Conservation (phyloP, 106 monocot genomes). For the Dioscorea alata region DNA sequence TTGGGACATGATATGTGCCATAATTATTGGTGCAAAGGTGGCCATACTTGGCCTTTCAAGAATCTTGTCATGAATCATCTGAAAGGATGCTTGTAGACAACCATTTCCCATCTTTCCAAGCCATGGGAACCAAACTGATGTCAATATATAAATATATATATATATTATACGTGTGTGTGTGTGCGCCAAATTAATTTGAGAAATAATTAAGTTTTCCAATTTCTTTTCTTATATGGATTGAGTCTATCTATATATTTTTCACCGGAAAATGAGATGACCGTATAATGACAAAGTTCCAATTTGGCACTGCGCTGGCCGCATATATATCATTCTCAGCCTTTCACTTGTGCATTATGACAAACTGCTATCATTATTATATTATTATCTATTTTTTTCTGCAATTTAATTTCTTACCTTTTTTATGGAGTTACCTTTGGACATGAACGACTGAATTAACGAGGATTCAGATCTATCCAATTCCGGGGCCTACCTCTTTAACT, state of each 20-base stretch:
- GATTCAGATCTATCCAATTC: too few species aligned
- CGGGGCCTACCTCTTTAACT: too few species aligned
- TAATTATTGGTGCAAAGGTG: too few species aligned
- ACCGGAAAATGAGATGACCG: background rate
- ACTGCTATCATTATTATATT: too few species aligned
- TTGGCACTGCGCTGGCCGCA: too few species aligned
- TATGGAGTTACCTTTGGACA: too few species aligned
- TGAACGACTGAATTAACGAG: too few species aligned
- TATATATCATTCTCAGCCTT: background rate
- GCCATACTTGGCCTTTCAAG: constrained; percentile 4
- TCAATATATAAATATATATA: background rate
- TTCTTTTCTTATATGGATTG: background rate
- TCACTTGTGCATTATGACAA: background rate
- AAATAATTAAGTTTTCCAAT: background rate
- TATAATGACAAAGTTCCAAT: background rate
- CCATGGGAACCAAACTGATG: constrained; percentile 1
- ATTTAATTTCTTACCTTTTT: too few species aligned
- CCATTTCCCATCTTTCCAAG: constrained; percentile 25
- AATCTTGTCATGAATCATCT: background rate
- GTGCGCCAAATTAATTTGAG: background rate
- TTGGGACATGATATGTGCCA: too few species aligned
- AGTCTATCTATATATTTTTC: background rate
- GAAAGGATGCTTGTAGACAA: constrained; percentile 38
- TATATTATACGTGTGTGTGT: too few species aligned
- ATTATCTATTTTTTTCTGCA: too few species aligned